A percentile compares a stretch with the other conserved stretches of the same genome.
These are phyloP conservation scores for Tillandsia leiboldiana DNA, from an alignment of 176 grass and related monocot genomes.

Conservation along the genomic window DNA sequence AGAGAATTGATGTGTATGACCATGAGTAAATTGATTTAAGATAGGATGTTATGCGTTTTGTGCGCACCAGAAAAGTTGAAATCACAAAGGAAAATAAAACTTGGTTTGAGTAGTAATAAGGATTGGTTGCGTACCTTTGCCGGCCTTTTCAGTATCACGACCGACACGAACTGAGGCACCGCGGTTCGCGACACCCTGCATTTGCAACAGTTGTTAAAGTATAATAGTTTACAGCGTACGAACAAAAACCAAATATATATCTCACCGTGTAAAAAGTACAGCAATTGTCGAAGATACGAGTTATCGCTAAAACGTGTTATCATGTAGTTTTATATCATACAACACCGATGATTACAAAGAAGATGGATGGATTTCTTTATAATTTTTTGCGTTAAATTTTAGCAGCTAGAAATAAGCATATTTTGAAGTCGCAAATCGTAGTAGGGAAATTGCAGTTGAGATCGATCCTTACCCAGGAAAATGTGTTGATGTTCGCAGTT, in stretches of 20 bases:
- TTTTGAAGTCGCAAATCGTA: not conserved
- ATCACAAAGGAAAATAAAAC: not conserved
- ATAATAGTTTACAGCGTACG: not conserved
- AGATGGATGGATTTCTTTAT: not conserved
- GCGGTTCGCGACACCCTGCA: slow-evolving; percentile 83
- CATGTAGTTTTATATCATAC: too few relatives aligned
- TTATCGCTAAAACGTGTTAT: too few relatives aligned
- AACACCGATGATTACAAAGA: too few relatives aligned
- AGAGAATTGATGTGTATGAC: not conserved
- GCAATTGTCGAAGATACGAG: not conserved
- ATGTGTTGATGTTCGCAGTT: slow-evolving; percentile 88
- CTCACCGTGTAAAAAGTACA: not conserved
- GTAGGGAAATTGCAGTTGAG: not conserved
- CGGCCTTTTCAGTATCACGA: slow-evolving; percentile 72
- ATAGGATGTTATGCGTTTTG: not conserved
- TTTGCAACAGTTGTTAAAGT: not conserved
- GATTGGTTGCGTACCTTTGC: slow-evolving; percentile 44
- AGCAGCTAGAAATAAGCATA: not conserved
- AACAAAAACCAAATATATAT: not conserved
- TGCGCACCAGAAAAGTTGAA: not conserved
- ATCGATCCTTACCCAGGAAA: slow-evolving; percentile 57
- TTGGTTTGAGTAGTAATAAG: too few relatives aligned
- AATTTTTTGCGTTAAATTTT: not conserved
- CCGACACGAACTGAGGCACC: slow-evolving; percentile 86
- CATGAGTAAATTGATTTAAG: not conserved